phyloP scores from a whole-genome alignment of 2,329 filamentous ascomycete species.

The Penicillium brevicompactum region DNA sequence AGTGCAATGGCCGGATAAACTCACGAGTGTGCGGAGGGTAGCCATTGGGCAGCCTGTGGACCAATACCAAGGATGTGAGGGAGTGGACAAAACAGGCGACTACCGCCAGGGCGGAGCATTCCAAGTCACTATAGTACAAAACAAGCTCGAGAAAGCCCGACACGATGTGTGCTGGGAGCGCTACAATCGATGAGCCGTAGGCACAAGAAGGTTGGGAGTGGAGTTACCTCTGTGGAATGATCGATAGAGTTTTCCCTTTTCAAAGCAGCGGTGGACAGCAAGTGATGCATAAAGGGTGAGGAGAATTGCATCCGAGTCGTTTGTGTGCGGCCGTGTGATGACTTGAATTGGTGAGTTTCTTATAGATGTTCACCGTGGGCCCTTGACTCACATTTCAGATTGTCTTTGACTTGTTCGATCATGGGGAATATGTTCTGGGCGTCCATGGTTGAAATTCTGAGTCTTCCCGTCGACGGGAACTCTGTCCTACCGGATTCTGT shows the following conservation, averaged over 20 bases:
- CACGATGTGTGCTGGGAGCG: neutral
- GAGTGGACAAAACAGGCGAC: neutral
- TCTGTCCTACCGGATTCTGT: too few relatives aligned
- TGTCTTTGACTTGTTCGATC: too few relatives aligned
- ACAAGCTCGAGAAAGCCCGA: neutral
- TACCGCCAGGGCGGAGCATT: neutral
- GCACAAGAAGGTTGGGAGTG: neutral
- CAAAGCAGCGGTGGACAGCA: neutral
- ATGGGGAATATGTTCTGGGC: too few relatives aligned
- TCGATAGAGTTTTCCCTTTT: neutral
- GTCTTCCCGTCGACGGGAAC: too few relatives aligned
- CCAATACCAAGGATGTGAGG: neutral
- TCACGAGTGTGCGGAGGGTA: neutral
- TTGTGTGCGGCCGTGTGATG: neutral
- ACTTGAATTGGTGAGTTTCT: neutral
- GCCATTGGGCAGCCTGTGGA: neutral
- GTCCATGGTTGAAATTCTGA: too few relatives aligned
- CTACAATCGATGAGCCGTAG: neutral
- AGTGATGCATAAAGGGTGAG: neutral
- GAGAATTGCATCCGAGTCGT: neutral
- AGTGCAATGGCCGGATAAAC: neutral
- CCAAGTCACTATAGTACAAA: neutral
- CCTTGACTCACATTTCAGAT: neutral
- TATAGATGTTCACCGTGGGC: neutral
- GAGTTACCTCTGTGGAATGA: neutral